Percentiles rank a stretch among this genome's conserved stretches.
Evolutionary conservation across 2,329 filamentous ascomycete genomes (phyloP).

Genomic region (Claviceps sp.): DNA sequence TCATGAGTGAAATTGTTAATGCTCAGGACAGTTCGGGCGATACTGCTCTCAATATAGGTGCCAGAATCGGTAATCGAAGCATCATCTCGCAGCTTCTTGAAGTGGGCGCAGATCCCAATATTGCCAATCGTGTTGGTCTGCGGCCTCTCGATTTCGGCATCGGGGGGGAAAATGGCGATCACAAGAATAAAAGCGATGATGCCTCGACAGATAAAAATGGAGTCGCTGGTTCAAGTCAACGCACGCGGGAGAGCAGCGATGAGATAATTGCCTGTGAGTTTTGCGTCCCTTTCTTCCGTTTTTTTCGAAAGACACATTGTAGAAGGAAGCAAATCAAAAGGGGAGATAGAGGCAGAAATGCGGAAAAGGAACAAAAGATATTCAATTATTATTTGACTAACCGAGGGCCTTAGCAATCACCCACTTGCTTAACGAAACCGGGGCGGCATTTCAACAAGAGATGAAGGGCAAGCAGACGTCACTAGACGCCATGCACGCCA

Average conservation of each 20-base stretch:
- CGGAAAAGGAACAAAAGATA: neutral
- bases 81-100: slow-evolving; percentile 96
- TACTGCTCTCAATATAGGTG: slow-evolving; percentile 86
- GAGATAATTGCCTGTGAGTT: slow-evolving; percentile 67
- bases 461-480: slow-evolving; percentile 72
- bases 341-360: too few species aligned
- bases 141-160: slow-evolving; percentile 91
- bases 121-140: slow-evolving; percentile 80
- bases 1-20: slow-evolving; percentile 96
- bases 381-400: neutral
- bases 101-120: slow-evolving; percentile 84
- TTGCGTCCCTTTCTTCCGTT: neutral
- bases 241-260: slow-evolving; percentile 59
- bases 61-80: slow-evolving; percentile 80
- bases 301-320: neutral
- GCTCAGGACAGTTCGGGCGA: slow-evolving; percentile 88
- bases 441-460: slow-evolving; percentile 66
- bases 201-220: slow-evolving; percentile 29
- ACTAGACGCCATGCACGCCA: slow-evolving; percentile 69
- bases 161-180: slow-evolving; percentile 47
- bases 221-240: slow-evolving; percentile 33
- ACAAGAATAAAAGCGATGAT: slow-evolving; percentile 30
- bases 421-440: slow-evolving; percentile 65
- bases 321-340: too few species aligned
- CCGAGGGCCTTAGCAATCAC: slow-evolving; percentile 51